Base-by-base conservation (phyloP, 1,284 basidiomycete genomes). In the Coriolopsis trogii region DNA sequence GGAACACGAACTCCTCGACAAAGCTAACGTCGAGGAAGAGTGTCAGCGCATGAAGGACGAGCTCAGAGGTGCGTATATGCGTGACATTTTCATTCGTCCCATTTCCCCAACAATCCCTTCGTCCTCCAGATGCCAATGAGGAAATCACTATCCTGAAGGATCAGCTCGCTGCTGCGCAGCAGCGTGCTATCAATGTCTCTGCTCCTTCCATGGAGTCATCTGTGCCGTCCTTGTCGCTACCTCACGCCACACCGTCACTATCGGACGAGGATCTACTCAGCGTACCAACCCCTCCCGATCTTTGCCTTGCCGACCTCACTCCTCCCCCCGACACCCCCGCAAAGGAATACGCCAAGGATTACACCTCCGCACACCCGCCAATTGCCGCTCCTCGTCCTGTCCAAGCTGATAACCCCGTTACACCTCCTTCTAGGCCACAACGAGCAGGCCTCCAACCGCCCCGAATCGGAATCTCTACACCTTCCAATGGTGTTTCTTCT, bases 1-100 rank as follows among this genome's bases (percentile, higher is more conserved):
- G 28, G 97, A 99, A 70, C 93, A 98, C 62, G 97, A 99, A 67
- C 76, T 99, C n/a, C 75, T 98, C 37, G 89, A 90, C 69, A 96
- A 95, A 71, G 89, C 92, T 3, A 86, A 80, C 56, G 68, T 98
- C 30, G 95, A 98, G 67, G 95, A 97, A 69, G 92, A 97, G 65
- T 84, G 81, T 45, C 97, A 99, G 71, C 80, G 97, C 37, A 70
- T 97, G 50, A 95, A 88, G 70, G 97, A 99, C 67, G 95, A 98
- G 67, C 73, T 98, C 26, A 76, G 95, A 83, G 95, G 95, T 95
- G 56, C 49, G 80, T 46, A 45, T 44, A 49, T 55, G 43, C 30
- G 57, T 39, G 40, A 13, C 45, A 49, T n/a, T 24, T 13, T 20
- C 29, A 18, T 20, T n/a, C 15, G 3, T n/a, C 10, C 12, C 26